Conservation (phyloP, 1,284 basidiomycete species). For the Thelephora terrestris region DNA sequence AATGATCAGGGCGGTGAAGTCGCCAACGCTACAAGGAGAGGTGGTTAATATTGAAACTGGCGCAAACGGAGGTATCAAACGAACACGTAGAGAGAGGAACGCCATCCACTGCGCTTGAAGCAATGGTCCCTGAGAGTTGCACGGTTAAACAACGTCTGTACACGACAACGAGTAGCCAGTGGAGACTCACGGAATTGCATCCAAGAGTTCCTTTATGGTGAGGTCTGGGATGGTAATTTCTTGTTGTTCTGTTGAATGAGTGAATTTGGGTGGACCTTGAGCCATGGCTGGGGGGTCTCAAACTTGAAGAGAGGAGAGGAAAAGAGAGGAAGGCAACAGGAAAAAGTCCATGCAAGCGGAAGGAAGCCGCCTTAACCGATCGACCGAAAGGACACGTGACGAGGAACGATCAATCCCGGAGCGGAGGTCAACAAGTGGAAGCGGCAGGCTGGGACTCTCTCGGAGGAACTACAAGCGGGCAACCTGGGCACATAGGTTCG, state of each 20-base stretch:
- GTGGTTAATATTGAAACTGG: constrained; percentile 6
- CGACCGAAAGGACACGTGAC: too few relatives aligned
- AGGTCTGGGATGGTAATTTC: constrained; percentile 71
- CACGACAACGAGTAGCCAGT: constrained; percentile 1
- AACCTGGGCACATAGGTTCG: too few relatives aligned
- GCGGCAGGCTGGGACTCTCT: too few relatives aligned
- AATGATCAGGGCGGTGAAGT: constrained; percentile 58
- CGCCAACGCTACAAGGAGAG: constrained; percentile 49
- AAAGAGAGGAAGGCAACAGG: too few relatives aligned
- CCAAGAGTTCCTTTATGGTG: constrained; percentile 79
- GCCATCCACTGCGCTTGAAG: constrained; percentile 83
- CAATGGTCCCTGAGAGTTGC: constrained; percentile 66
- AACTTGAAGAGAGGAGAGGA: not conserved
- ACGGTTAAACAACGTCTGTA: not conserved
- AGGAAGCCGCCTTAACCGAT: too few relatives aligned
- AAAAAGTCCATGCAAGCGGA: too few relatives aligned
- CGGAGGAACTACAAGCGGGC: too few relatives aligned
- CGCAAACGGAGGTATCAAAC: constrained; percentile 15
- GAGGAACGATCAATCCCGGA: too few relatives aligned
- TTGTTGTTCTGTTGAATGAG: constrained; percentile 40
- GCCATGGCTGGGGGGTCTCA: constrained; percentile 7
- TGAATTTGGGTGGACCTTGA: constrained; percentile 17
- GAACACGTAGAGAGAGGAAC: constrained; percentile 79
- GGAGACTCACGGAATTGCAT: constrained; percentile 74
- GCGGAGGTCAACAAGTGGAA: too few relatives aligned